These are phyloP conservation scores for Xylariaceae sp. DNA, from an alignment of 2,329 filamentous ascomycete species.

Conservation along the genomic window DNA sequence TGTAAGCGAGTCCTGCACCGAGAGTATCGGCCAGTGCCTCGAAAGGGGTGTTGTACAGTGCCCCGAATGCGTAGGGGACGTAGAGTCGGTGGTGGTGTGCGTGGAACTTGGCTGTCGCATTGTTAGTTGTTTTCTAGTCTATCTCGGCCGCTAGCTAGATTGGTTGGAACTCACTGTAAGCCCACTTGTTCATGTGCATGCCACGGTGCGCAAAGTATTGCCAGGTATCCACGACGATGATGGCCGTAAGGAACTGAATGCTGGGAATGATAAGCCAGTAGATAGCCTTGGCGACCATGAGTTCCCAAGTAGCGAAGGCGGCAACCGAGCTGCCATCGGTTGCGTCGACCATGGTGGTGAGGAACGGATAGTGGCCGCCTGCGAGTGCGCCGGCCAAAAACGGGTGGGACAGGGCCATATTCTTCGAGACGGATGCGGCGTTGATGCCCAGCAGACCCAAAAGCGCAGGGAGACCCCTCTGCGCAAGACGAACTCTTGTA, in stretches of 20 bases:
- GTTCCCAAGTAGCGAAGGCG: slow-evolving; percentile 80
- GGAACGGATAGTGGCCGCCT: slow-evolving; percentile 75
- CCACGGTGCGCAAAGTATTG: slow-evolving; percentile 95
- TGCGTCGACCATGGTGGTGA: slow-evolving; percentile 56
- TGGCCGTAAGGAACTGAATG: slow-evolving; percentile 71
- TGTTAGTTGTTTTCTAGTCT: slow-evolving; percentile 28
- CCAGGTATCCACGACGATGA: slow-evolving; percentile 87
- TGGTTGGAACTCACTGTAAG: slow-evolving; percentile 69
- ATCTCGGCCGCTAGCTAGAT: slow-evolving; percentile 56
- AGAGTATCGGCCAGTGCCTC: slow-evolving; percentile 90
- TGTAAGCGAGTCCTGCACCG: slow-evolving; percentile 79
- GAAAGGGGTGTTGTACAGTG: slow-evolving; percentile 92
- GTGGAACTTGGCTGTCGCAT: slow-evolving; percentile 70
- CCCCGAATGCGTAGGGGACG: slow-evolving; percentile 94
- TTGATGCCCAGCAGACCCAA: slow-evolving; percentile 74
- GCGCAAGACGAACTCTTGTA: slow-evolving; percentile 71
- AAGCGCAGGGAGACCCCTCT: slow-evolving; percentile 70
- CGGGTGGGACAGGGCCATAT: slow-evolving; percentile 66
- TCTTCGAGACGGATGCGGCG: slow-evolving; percentile 69
- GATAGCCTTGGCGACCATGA: slow-evolving; percentile 67
- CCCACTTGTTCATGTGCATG: slow-evolving; percentile 97
- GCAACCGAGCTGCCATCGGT: slow-evolving; percentile 53
- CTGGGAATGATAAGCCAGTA: slow-evolving; percentile 76
- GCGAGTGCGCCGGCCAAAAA: slow-evolving; percentile 70
- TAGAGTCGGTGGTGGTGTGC: slow-evolving; percentile 95